Evolutionary conservation across 306 rosid genomes (phyloP), one percentile per base, ranked within the genome.

Genomic region (Vachellia pachyceras): DNA sequence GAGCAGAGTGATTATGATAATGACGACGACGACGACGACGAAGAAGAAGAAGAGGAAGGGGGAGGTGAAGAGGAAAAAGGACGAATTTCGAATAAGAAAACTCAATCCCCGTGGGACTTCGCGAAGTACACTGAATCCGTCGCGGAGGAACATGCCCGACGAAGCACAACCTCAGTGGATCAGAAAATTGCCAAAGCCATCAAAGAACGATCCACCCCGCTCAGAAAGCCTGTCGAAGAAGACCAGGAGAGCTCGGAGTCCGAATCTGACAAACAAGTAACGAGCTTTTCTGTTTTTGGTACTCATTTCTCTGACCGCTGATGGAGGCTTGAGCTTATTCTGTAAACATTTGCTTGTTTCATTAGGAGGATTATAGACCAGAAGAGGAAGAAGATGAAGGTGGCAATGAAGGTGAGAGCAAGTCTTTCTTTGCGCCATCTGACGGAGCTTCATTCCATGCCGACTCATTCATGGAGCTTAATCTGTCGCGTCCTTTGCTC

Each of bases 401-500:
- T 73, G 82, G 85, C 44, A 79, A 86, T 72, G 90, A 67, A 3
- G 87, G 37, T 3, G 92, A 76, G 15, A 83, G 42, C 64, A 89
- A 89, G 69, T 63, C 98, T 3, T 96, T 92, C 82, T 96, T 89
- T 33, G 84, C 94, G n/a, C 86, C 94, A 15, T 90, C 97, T 4
- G 97, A 88, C 1, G 97, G 97, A 83, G 64, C 91, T 13, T 90
- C 97, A n/a, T 94, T 91, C 73, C 89, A 91, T 76, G 99, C 99
- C 6, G 89, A 96, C 83, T 92, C 99, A 23, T 96, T 96, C 92
- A 64, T 93, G 87, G 92, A 92, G 86, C 97, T 96, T 72, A 87
- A 96, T 81, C 80, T 96, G 86, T 96, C 99, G 6, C 97, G 99
- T 45, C 99, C 99, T 52, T 82, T 96, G 84, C 94, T 96, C 74